phyloP scores from a whole-genome alignment of 768 basidiomycete genomes.

The Pisolithus marmoratus region DNA sequence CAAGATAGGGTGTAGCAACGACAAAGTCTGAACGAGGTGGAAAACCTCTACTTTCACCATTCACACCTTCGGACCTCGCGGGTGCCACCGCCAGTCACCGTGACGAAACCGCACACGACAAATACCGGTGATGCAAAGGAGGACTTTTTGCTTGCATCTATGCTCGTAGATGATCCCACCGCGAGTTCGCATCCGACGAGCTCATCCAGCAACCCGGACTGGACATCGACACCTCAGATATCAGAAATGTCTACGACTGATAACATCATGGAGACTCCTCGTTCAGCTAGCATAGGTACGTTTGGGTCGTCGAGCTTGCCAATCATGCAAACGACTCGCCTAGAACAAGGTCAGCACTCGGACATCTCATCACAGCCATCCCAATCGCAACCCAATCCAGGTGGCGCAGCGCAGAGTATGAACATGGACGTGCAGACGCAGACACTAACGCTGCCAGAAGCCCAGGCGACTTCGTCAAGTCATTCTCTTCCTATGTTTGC shows the following conservation, averaged over 20 bases:
- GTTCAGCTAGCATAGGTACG: background rate
- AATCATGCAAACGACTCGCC: background rate
- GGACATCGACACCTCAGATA: slow-evolving; percentile 11
- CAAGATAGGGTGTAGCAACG: slow-evolving; percentile 48
- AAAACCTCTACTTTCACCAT: slow-evolving; percentile 76
- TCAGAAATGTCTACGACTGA: slow-evolving; percentile 1
- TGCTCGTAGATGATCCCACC: slow-evolving; percentile 5
- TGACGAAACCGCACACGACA: slow-evolving; percentile 13
- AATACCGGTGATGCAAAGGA: background rate
- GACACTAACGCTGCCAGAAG: background rate
- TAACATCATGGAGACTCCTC: background rate
- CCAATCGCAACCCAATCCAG: background rate
- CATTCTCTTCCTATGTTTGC: slow-evolving; percentile 11
- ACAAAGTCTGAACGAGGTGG: slow-evolving; percentile 75
- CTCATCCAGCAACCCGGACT: slow-evolving; percentile 11
- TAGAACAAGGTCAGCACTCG: background rate
- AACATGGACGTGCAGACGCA: background rate
- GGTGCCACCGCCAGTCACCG: slow-evolving; percentile 4
- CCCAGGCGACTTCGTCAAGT: background rate
- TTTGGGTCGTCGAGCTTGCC: slow-evolving; percentile 1
- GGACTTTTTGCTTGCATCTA: background rate
- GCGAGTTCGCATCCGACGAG: slow-evolving; percentile 11
- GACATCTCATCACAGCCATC: slow-evolving; percentile 2
- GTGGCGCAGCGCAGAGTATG: background rate
- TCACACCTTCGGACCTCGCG: slow-evolving; percentile 42